Evolutionary conservation across 2,329 filamentous ascomycete species (phyloP).

Genomic region (Hypoxylon sp.): DNA sequence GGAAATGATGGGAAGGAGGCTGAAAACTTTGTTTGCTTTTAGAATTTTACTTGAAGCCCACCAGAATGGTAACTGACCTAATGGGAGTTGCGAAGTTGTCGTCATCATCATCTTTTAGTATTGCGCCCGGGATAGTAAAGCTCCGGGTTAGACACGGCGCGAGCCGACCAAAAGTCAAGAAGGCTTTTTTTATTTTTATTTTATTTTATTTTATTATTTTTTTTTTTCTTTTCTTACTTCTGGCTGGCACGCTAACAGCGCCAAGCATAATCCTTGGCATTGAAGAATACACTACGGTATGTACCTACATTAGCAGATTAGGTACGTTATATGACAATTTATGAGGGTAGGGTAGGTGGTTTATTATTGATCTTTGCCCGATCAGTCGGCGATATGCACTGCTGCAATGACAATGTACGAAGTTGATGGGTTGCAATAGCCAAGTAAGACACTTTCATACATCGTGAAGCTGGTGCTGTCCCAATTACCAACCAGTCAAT

Average conservation of each 20-base stretch:
- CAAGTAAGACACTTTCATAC: conserved; percentile 3
- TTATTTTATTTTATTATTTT: too few species aligned
- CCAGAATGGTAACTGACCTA: not conserved
- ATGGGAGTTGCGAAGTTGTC: conserved; percentile 3
- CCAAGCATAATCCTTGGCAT: conserved; percentile 29
- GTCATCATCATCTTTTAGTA: conserved; percentile 20
- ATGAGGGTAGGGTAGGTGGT: conserved; percentile 19
- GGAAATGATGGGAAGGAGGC: conserved; percentile 11
- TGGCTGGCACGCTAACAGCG: conserved; percentile 25
- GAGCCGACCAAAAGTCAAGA: conserved; percentile 28
- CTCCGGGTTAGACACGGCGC: conserved; percentile 29
- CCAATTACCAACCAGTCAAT: too few species aligned
- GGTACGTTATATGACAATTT: conserved; percentile 3
- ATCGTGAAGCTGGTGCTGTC: conserved; percentile 10
- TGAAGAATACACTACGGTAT: conserved; percentile 10
- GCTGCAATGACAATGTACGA: conserved; percentile 16
- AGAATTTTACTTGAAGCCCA: not conserved
- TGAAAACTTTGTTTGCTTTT: conserved; percentile 16
- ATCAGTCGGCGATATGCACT: not conserved
- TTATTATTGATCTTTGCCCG: conserved; percentile 10
- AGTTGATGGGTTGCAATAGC: conserved; percentile 18
- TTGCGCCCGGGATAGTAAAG: conserved; percentile 14
- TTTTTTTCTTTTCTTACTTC: not conserved
- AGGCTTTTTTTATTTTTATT: conserved; percentile 1
- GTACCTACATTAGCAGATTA: not conserved